These are phyloP conservation scores for Schoenoplectus triqueter DNA, from an alignment of 202 grass and related monocot genomes.

Conservation along the genomic window DNA sequence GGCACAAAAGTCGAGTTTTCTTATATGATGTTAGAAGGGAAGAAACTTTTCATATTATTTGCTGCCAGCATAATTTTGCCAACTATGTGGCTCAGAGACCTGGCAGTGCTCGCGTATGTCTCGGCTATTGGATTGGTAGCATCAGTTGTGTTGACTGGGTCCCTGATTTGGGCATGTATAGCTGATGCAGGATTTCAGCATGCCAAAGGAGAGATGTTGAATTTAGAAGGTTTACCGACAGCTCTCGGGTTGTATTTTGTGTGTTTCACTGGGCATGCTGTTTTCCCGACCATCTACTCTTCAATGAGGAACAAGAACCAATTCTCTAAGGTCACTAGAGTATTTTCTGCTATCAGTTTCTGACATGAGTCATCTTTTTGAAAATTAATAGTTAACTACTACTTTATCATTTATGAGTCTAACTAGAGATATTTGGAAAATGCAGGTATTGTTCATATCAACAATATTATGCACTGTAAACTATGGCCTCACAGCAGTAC, in stretches of 20 bases:
- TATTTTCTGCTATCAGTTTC: neutral
- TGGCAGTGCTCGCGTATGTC: conserved; percentile 66
- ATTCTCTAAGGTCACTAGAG: conserved; percentile 53
- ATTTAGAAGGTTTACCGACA: conserved; percentile 49
- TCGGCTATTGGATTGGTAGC: conserved; percentile 59
- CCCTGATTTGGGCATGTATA: conserved; percentile 60
- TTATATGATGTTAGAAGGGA: conserved; percentile 41
- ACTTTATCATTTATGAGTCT: neutral
- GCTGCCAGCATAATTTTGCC: conserved; percentile 53
- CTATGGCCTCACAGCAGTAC: conserved; percentile 57
- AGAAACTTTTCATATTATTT: conserved; percentile 53
- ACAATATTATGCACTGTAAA: conserved; percentile 58
- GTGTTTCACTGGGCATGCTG: conserved; percentile 70
- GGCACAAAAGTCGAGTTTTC: conserved; percentile 32
- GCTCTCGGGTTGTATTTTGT: conserved; percentile 68
- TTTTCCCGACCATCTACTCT: conserved; percentile 70
- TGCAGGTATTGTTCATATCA: conserved; percentile 50
- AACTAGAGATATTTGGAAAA: conserved; percentile 4
- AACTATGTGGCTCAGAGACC: conserved; percentile 62
- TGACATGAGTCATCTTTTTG: neutral
- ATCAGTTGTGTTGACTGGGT: conserved; percentile 55
- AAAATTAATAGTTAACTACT: neutral
- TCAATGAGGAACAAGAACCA: conserved; percentile 56
- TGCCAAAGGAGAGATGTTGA: conserved; percentile 32
- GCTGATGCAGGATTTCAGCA: conserved; percentile 52